These are phyloP conservation scores for Globisporangium alternatum DNA, from an alignment of 352 stramenopile genomes.

Conservation along the genomic window DNA sequence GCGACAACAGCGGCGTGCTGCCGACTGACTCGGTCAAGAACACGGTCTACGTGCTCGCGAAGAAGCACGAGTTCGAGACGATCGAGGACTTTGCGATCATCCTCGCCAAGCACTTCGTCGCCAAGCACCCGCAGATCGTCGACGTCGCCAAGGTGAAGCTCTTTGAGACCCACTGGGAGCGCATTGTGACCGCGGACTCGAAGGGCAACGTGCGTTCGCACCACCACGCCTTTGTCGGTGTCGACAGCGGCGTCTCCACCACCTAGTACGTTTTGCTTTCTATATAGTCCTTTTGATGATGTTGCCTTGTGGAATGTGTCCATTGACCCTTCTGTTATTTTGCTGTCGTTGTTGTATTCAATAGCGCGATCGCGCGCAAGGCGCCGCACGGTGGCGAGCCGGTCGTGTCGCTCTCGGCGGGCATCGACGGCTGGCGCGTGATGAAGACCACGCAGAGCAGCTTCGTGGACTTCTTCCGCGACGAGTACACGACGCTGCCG, in stretches of 20 bases:
- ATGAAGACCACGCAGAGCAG: conserved; percentile 90
- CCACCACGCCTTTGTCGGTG: conserved; percentile 74
- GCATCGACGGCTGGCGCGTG: conserved; percentile 67
- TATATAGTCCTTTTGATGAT: background rate
- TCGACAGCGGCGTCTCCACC: conserved; percentile 48
- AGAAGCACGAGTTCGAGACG: conserved; percentile 84
- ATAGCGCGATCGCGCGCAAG: conserved; percentile 56
- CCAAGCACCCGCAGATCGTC: conserved; percentile 70
- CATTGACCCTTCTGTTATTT: background rate
- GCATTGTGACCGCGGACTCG: conserved; percentile 48
- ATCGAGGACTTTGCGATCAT: conserved; percentile 88
- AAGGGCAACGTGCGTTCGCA: conserved; percentile 54
- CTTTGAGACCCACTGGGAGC: conserved; percentile 75
- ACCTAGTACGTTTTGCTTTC: conserved; percentile 47
- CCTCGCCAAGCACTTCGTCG: conserved; percentile 86
- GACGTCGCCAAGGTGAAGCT: conserved; percentile 74
- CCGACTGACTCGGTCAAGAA: conserved; percentile 91
- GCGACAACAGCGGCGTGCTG: conserved; percentile 83
- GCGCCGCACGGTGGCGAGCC: conserved; percentile 25
- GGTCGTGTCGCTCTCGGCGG: conserved; percentile 49
- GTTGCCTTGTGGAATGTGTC: background rate
- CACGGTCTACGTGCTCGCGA: conserved; percentile 86
- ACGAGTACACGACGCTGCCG: conserved; percentile 75
- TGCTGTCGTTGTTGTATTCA: background rate
- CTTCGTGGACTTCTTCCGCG: conserved; percentile 85